These are phyloP conservation scores for Rhodotorula graminis DNA, from an alignment of 768 basidiomycete species.

Conservation along the genomic window DNA sequence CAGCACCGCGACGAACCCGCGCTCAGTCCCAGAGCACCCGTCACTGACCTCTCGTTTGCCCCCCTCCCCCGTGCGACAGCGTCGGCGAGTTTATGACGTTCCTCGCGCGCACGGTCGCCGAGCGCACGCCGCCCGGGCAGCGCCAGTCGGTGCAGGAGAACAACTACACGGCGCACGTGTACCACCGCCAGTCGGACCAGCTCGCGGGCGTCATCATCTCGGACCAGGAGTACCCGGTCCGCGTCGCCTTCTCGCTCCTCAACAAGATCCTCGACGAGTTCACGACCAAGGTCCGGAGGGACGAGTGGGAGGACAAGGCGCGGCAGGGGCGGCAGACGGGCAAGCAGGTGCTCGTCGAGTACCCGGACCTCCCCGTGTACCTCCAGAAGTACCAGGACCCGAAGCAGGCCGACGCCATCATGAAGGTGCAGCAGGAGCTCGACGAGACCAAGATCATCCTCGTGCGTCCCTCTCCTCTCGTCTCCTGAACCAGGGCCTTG, in stretches of 20 bases:
- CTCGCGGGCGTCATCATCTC: conserved; percentile 68
- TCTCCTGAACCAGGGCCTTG: not conserved
- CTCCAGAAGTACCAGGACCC: conserved; percentile 94
- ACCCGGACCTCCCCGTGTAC: conserved; percentile 70
- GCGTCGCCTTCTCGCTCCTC: conserved; percentile 91
- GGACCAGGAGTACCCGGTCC: conserved; percentile 91
- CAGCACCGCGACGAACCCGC: not conserved
- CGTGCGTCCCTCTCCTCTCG: conserved; percentile 56
- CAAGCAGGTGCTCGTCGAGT: conserved; percentile 56
- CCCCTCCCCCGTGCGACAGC: conserved; percentile 4
- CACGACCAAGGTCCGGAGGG: conserved; percentile 67
- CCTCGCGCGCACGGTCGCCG: conserved; percentile 76
- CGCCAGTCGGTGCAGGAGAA: conserved; percentile 93
- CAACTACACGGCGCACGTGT: conserved; percentile 85
- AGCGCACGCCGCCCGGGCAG: conserved; percentile 68
- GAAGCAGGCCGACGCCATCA: conserved; percentile 91
- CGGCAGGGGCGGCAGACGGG: conserved; percentile 51
- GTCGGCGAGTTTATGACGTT: conserved; percentile 90
- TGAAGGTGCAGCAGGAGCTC: conserved; percentile 94
- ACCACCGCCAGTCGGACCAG: conserved; percentile 82
- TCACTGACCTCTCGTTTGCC: not conserved
- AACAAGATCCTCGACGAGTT: conserved; percentile 93
- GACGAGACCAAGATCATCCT: conserved; percentile 99
- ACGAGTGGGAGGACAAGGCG: conserved; percentile 53
- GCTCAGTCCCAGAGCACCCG: not conserved